phyloP scores from a whole-genome alignment of 768 basidiomycete species.

The Mycena maculata region DNA sequence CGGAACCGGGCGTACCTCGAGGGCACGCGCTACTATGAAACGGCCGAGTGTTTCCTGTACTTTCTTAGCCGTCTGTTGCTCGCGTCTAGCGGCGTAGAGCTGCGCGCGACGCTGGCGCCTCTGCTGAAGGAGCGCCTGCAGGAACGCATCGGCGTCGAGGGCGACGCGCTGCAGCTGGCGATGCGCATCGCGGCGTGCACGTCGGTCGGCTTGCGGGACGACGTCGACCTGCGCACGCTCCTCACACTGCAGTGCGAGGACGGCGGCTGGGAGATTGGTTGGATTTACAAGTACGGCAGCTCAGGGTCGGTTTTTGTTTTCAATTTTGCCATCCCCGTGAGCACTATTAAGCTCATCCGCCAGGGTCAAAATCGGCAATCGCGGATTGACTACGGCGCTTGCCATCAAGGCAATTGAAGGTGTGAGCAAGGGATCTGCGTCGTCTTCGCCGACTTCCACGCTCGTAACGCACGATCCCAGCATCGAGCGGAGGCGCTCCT shows the following conservation, averaged over 20 bases:
- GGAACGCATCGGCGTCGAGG: slow-evolving; percentile 61
- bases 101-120: slow-evolving; percentile 51
- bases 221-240: slow-evolving; percentile 58
- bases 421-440: not conserved
- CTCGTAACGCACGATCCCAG: not conserved
- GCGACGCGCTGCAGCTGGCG: slow-evolving; percentile 66
- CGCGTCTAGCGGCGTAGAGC: slow-evolving; percentile 45
- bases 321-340: too few species aligned
- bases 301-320: too few species aligned
- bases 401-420: slow-evolving; percentile 62
- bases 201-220: slow-evolving; percentile 53
- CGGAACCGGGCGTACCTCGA: slow-evolving; percentile 64
- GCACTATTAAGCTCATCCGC: too few species aligned
- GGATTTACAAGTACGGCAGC: slow-evolving; percentile 65
- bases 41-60: slow-evolving; percentile 64
- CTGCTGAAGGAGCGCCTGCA: slow-evolving; percentile 58
- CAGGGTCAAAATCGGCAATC: slow-evolving; percentile 60
- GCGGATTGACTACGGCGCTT: slow-evolving; percentile 65
- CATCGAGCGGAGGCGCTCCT: not conserved
- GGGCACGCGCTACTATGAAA: slow-evolving; percentile 67
- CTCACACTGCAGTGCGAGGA: slow-evolving; percentile 63
- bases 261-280: slow-evolving; percentile 66
- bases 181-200: slow-evolving; percentile 64
- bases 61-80: slow-evolving; percentile 60
- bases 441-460: slow-evolving; percentile 15